A percentile compares a stretch with the other conserved stretches of the same genome.
phyloP scores from a whole-genome alignment of 1,284 basidiomycete genomes.

The Pseudozyma pruni region DNA sequence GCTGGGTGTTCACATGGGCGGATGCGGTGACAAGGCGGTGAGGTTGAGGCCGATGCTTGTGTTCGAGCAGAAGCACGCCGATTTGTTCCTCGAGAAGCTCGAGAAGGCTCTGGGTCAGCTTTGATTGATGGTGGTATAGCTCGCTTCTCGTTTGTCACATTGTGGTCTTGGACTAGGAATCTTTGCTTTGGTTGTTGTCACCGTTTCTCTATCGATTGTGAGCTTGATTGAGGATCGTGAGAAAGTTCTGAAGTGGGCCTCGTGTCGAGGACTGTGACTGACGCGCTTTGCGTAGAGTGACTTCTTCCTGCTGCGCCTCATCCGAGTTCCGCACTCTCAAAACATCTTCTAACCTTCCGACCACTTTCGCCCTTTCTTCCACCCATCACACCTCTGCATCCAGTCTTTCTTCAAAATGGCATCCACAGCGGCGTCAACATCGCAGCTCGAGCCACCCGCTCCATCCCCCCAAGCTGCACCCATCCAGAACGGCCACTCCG shows the following conservation, averaged over 20 bases:
- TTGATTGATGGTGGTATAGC: neutral
- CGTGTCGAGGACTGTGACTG: slow-evolving; percentile 19
- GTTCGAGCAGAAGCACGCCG: slow-evolving; percentile 70
- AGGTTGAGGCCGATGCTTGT: slow-evolving; percentile 71
- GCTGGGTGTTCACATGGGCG: slow-evolving; percentile 70
- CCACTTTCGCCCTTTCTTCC: neutral
- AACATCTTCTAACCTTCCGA: neutral
- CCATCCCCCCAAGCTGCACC: neutral
- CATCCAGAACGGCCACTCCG: slow-evolving; percentile 6
- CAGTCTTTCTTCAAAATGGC: too few species aligned
- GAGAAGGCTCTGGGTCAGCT: slow-evolving; percentile 50
- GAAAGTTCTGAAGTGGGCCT: neutral
- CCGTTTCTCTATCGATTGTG: too few species aligned
- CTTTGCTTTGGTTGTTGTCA: too few species aligned
- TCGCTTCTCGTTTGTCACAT: neutral
- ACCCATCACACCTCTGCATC: neutral
- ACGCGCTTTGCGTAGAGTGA: neutral
- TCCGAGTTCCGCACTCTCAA: slow-evolving; percentile 16
- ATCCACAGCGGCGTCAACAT: neutral
- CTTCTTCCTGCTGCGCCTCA: slow-evolving; percentile 1
- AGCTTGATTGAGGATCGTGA: neutral
- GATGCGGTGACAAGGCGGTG: slow-evolving; percentile 68
- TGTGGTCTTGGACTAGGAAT: neutral
- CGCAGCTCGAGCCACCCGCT: neutral
- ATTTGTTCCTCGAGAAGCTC: slow-evolving; percentile 68